Percentiles rank a stretch among this genome's conserved stretches.
phyloP scores from a whole-genome alignment of 345 rosid species.

The Pistacia integerrima region DNA sequence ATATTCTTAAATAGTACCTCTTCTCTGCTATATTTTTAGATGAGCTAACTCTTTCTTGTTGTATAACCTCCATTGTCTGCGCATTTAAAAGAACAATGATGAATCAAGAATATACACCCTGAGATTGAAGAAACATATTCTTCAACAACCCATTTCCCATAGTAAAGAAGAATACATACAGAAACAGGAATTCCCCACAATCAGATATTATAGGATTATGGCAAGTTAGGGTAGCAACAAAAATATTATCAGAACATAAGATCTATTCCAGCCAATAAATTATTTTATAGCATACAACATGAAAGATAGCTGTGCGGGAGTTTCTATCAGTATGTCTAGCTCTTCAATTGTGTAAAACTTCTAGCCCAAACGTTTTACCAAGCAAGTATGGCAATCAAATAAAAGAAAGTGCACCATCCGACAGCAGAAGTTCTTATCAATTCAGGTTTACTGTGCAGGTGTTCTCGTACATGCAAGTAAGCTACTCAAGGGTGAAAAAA shows the following conservation, averaged over 20 bases:
- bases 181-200: background rate
- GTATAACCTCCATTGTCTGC: slow-evolving; percentile 68
- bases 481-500: too few species aligned
- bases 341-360: too few species aligned
- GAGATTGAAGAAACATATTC: background rate
- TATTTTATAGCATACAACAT: too few species aligned
- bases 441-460: too few species aligned
- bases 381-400: too few species aligned
- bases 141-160: background rate
- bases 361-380: too few species aligned
- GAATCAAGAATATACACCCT: background rate
- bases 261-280: too few species aligned
- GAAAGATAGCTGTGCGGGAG: too few species aligned
- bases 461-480: too few species aligned
- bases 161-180: background rate
- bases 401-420: too few species aligned
- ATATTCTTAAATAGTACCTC: slow-evolving; percentile 49
- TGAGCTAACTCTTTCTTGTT: slow-evolving; percentile 55
- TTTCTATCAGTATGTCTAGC: too few species aligned
- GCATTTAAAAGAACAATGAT: background rate
- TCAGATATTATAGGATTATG: background rate
- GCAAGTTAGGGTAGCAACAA: background rate
- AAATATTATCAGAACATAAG: background rate
- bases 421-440: too few species aligned
- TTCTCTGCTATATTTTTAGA: slow-evolving; percentile 48